Conservation (phyloP, 345 rosid species). For the Murraya paniculata region DNA sequence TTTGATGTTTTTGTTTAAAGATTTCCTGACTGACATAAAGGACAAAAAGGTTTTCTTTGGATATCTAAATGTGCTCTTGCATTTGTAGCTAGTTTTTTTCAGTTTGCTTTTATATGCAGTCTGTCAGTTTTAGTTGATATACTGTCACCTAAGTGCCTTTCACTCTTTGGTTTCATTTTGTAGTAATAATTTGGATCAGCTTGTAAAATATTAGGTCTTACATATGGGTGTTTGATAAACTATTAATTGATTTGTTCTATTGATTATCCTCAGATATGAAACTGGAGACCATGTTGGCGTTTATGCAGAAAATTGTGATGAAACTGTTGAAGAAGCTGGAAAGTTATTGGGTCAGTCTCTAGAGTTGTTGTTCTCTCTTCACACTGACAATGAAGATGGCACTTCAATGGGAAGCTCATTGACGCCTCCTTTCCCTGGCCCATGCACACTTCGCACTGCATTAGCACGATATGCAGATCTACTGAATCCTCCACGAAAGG, state of each 20-base stretch:
- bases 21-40: neutral
- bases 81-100: neutral
- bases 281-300: constrained; percentile 75
- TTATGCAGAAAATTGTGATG: constrained; percentile 66
- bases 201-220: neutral
- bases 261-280: constrained; percentile 58
- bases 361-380: constrained; percentile 72
- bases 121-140: neutral
- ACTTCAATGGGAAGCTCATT: constrained; percentile 61
- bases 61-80: neutral
- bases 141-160: neutral
- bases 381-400: constrained; percentile 75
- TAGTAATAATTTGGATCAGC: neutral
- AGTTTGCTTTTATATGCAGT: neutral
- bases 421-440: constrained; percentile 80
- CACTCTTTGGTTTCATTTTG: neutral
- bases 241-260: neutral
- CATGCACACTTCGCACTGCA: constrained; percentile 69
- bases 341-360: constrained; percentile 64
- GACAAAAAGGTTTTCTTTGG: neutral
- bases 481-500: constrained; percentile 84
- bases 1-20: neutral
- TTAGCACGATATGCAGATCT: constrained; percentile 74
- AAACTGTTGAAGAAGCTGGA: constrained; percentile 73
- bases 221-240: neutral